These are phyloP conservation scores for Colletotrichum viniferum DNA, from an alignment of 2,329 filamentous ascomycete species.

Conservation along the genomic window DNA sequence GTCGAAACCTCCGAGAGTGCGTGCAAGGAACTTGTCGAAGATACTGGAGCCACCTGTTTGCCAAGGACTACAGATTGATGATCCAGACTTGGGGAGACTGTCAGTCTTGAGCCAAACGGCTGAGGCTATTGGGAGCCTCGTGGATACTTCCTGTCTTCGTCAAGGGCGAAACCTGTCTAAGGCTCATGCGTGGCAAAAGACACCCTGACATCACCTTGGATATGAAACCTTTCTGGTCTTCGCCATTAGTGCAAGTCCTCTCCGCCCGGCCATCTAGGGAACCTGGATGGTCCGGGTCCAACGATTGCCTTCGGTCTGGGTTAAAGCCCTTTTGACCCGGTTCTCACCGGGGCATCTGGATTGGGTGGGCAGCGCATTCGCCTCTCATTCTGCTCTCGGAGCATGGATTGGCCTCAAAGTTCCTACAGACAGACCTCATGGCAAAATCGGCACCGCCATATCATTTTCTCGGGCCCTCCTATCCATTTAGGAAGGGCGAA, in stretches of 20 bases:
- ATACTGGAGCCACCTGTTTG: fast-evolving
- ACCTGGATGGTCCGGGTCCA: neutral
- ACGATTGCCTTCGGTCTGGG: neutral
- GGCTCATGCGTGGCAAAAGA: neutral
- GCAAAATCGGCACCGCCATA: neutral
- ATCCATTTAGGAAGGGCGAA: neutral
- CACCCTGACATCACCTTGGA: neutral
- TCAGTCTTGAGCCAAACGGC: neutral
- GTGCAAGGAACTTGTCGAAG: neutral
- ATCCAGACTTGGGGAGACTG: neutral
- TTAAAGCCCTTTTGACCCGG: neutral
- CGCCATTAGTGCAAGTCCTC: neutral
- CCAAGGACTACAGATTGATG: neutral
- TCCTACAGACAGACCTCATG: neutral
- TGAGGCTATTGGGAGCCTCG: neutral
- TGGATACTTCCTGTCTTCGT: neutral
- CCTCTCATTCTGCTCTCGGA: neutral
- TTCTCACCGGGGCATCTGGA: neutral
- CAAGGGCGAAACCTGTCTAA: neutral
- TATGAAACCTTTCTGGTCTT: neutral
- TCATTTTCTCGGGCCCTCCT: neutral
- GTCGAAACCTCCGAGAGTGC: neutral
- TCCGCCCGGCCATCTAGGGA: neutral
- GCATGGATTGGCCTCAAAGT: neutral
- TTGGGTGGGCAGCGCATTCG: neutral